Base-by-base conservation (phyloP, 1,284 basidiomycete species). In the Marasmius tenuissimus region DNA sequence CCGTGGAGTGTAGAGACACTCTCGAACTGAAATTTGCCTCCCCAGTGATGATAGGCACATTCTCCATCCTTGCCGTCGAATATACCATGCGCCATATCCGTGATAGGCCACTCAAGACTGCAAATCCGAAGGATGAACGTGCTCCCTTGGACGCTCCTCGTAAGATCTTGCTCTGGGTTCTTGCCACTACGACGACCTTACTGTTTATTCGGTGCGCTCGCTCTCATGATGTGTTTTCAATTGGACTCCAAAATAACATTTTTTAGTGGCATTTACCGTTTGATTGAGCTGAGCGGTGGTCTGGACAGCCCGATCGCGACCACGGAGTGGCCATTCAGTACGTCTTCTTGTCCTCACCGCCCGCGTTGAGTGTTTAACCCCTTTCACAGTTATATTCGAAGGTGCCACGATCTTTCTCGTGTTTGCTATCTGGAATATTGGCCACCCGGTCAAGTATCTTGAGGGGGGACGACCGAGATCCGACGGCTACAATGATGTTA, bases 261-360 rank as follows among this genome's bases (percentile, higher is more conserved):
- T n/a, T n/a, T 27, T 22, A 63, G 61, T 34, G 61, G 47, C 37
- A 47, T 60, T 18, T 63, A 60, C 33, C 52, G 61, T 9, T 1
- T 63, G 10, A 52, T 63, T 27, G 61, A 63, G 48, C 54, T 63
- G 3, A 40, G 53, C 8, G 48, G 54, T 22, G 61, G 61, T 33
- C 60, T 58, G 61, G 37, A 52, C 11, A 49, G 58, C n/a, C 16
- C 33, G 4, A 40, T 63, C 11, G 59, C 59, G 27, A n/a, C 20
- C 3, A 63, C 61, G 0, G 42, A 63, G 37, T 63, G 61, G 61
- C 10, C 51, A 8, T 63, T 63, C 48, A 53, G 61, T 63, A 37
- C 18, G 61, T 60, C 10, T n/a, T n/a, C n/a, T 54, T 20, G 2
- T 20, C 4, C 22, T 22, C 4, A 16, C 54, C 33, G 4, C 20